Evolutionary conservation across 306 rosid genomes (phyloP), one percentile per base, ranked within the genome.

Genomic region (Cicer yamashitae): DNA sequence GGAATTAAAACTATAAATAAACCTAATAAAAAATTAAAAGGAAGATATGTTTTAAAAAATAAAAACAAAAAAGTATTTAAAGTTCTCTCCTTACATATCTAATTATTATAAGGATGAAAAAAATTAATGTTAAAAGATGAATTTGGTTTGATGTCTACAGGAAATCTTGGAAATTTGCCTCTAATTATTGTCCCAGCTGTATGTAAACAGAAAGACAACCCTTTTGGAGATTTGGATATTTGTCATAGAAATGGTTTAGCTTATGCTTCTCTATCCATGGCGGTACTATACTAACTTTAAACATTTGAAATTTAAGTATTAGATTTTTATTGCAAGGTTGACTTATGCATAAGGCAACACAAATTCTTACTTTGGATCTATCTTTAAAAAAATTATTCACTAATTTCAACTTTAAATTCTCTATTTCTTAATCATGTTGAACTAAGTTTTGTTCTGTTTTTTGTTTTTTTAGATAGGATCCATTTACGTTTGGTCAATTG

Each of bases 201-300:
- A 0, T 85, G 89, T 68, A 79, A 56, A 47, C 59, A 79, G 69
- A 76, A 67, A 50, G 50, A 62, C 2, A 74, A 44, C 44, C 81
- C 84, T 59, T 85, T 85, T 67, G 86, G 86, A 79, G 83, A 67
- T 56, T 67, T 15, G 11, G 74, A 79, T 41, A 79, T 68, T 73
- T 85, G 89, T 67, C 44, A 14, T 54, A 72, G 25, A 77, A 79
- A 85, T 47, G 82, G 73, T 73, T 25, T 85, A 17, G 86, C 84
- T 17, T 85, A 85, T 76, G 75, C 79, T 76, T 71, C 89, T 56
- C 60, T 85, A 2, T 82, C 89, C 10, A 63, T 85, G 84, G 86
- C 89, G 46, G 84, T 85, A 85, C 20, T 81, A 60, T 7, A 12
- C 71, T 67, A 47, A 39, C 75, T 71, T 57, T 7, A 70, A 13